These are phyloP conservation scores for Clavispora fructus DNA, from an alignment of 805 yeast species.

Conservation along the genomic window DNA sequence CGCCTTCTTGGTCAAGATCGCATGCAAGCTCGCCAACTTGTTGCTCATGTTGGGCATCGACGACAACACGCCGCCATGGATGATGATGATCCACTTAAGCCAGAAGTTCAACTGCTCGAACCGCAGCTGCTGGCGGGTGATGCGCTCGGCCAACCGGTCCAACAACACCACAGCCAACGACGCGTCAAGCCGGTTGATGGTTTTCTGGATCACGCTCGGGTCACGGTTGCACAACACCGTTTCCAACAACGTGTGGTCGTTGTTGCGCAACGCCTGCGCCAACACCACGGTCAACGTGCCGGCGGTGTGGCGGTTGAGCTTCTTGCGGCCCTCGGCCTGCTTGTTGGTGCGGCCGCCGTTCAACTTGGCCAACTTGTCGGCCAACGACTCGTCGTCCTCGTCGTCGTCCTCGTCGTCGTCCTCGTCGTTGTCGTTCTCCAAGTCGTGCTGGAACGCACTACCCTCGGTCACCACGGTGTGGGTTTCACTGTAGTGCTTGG, in stretches of 20 bases:
- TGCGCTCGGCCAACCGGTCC: conserved; percentile 48
- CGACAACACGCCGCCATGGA: conserved; percentile 48
- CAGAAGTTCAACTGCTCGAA: conserved; percentile 48
- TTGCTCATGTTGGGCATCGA: conserved; percentile 40
- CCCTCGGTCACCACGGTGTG: conserved; percentile 61
- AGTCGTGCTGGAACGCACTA: conserved; percentile 48
- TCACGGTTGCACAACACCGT: conserved; percentile 63
- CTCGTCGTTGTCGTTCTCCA: conserved; percentile 37
- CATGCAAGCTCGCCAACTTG: conserved; percentile 41
- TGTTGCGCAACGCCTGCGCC: conserved; percentile 81
- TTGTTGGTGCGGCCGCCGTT: conserved; percentile 18
- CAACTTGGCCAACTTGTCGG: conserved; percentile 47
- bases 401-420: conserved; percentile 25
- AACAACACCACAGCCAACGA: conserved; percentile 45
- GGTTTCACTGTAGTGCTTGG: conserved; percentile 55
- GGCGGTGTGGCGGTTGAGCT: conserved; percentile 45
- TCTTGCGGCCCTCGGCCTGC: conserved; percentile 34
- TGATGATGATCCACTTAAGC: conserved; percentile 53
- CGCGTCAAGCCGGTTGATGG: conserved; percentile 45
- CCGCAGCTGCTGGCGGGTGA: conserved; percentile 46
- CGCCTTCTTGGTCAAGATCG: conserved; percentile 45
- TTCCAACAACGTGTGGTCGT: conserved; percentile 82
- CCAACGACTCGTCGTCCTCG: conserved; percentile 42
- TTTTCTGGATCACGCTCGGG: conserved; percentile 44
- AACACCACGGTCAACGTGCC: conserved; percentile 72